phyloP scores from a whole-genome alignment of 2,329 filamentous ascomycete genomes.

The Ophiostoma novo-ulmi region DNA sequence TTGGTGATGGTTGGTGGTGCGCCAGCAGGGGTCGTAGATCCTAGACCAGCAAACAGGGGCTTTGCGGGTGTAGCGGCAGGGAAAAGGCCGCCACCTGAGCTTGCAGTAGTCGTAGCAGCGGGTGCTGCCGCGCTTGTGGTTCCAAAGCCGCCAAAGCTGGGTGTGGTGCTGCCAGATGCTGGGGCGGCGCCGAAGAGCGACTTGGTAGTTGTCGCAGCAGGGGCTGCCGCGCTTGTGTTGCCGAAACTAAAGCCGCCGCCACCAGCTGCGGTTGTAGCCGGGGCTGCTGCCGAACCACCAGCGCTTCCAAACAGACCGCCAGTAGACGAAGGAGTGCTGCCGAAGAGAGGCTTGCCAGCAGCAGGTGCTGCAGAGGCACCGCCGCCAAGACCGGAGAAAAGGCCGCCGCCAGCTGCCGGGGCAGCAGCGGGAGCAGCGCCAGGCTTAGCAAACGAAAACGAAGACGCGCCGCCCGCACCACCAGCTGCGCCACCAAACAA shows the following conservation, averaged over 20 bases:
- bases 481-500: constrained; percentile 21
- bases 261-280: not conserved
- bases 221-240: constrained; percentile 3
- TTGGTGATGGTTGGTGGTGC: constrained; percentile 45
- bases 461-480: not conserved
- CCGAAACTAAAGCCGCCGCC: constrained; percentile 20
- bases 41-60: constrained; percentile 41
- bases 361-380: not conserved
- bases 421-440: constrained; percentile 30
- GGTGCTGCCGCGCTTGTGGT: constrained; percentile 17
- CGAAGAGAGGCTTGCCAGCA: not conserved
- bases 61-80: constrained; percentile 43
- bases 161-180: constrained; percentile 11
- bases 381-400: constrained; percentile 13
- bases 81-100: constrained; percentile 19
- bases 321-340: not conserved
- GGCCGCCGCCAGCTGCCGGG: constrained; percentile 16
- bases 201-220: constrained; percentile 12
- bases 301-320: constrained; percentile 14
- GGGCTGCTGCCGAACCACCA: not conserved
- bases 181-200: constrained; percentile 18
- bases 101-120: not conserved
- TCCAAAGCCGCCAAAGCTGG: constrained; percentile 16
- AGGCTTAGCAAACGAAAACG: constrained; percentile 34
- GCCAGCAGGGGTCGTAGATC: constrained; percentile 53